Base-by-base conservation (phyloP, 2,329 filamentous ascomycete species). In the Aspergillus ibericus region DNA sequence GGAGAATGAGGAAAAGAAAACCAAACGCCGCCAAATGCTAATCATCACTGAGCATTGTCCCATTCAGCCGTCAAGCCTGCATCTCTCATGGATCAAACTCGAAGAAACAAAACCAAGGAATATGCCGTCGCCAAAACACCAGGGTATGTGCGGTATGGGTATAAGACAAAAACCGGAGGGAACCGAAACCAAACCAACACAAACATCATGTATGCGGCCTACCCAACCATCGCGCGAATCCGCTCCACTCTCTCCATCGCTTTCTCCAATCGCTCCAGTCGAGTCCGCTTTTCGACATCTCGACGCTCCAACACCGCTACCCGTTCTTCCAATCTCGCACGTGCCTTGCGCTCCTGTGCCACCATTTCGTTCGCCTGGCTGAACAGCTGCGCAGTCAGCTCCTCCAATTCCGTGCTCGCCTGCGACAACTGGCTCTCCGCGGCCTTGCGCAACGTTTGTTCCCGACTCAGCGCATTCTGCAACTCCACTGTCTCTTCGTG, bases 321-420 rank as follows among this genome's bases (percentile, higher is more conserved):
- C 27, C 79, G 68, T 63, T 81, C 78, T 56, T 81, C 79, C 50
- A 81, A 66, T 59, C 77, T 83, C 15, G 81, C 83, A 55, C 84
- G 76, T 38, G 83, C 84, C 68, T 81, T 83, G 25, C 85, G 78
- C 74, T 88, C 86, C 55, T 80, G 75, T 3, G 85, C 85, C 8
- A 88, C 85, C 85, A 88, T 87, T 71, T 88, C 85, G 59, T 88
- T 88, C 32, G 85, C 85, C 68, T 87, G 83, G 53, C 82, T 82
- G 70, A 88, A 88, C 8, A 88, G 70, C 57, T 81, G 80, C 32
- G 81, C 82, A 12, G 82, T 86, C 59, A 88, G 71, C 55, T 88
- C 85, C 64, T 88, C 85, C 29, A 88, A 78, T 70, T 88, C 85
- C 1, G 73, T 77, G 60, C 81, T 83, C 15, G 85, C 80, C 52